Percentiles rank a stretch among this genome's conserved stretches.
Conservation (phyloP, 768 basidiomycete genomes). For the Tulasnella sp. region DNA sequence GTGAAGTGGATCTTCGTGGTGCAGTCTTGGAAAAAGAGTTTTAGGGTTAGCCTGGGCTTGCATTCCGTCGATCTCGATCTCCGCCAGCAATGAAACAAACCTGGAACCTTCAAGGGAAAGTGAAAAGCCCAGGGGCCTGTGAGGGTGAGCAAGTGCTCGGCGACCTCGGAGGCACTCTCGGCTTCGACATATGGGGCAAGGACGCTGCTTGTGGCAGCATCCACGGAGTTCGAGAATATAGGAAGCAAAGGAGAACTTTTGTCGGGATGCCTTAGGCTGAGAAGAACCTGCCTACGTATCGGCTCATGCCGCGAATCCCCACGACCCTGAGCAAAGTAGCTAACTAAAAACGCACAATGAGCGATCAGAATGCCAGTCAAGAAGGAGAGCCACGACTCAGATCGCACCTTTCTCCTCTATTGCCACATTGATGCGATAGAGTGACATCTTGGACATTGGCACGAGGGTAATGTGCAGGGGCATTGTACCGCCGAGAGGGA, state of each 20-base stretch:
- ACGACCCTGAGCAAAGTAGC: constrained; percentile 62
- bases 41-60: no score
- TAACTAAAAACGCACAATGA: constrained; percentile 31
- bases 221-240: constrained; percentile 54
- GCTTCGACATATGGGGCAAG: constrained; percentile 36
- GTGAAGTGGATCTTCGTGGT: constrained; percentile 51
- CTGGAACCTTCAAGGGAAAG: constrained; percentile 6
- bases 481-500: constrained; percentile 72
- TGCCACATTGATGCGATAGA: constrained; percentile 57
- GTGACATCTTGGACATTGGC: constrained; percentile 73
- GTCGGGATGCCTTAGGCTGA: constrained; percentile 48
- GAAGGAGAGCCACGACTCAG: background rate
- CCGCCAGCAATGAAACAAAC: no score
- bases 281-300: constrained; percentile 44
- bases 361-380: background rate
- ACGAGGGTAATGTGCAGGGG: constrained; percentile 71
- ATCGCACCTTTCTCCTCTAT: constrained; percentile 41
- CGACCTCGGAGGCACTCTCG: background rate
- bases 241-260: constrained; percentile 64
- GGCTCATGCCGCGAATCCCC: constrained; percentile 61
- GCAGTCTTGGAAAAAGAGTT: constrained; percentile 25
- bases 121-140: constrained; percentile 6
- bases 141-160: background rate
- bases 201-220: constrained; percentile 40
- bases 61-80: no score